These are phyloP conservation scores for Millerozyma acaciae DNA, from an alignment of 805 yeast species.

Conservation along the genomic window DNA sequence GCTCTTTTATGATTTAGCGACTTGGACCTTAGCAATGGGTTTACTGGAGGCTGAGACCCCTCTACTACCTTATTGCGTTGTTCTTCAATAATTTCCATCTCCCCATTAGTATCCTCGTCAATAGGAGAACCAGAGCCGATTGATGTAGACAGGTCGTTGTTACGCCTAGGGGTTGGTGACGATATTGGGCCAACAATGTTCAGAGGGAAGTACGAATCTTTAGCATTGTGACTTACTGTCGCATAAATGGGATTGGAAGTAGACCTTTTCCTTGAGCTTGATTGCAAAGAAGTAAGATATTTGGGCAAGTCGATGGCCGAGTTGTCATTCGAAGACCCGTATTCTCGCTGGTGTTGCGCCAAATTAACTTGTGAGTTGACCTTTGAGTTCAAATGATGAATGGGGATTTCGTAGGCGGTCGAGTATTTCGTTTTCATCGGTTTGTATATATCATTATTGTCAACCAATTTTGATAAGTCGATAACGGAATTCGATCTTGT, in stretches of 20 bases:
- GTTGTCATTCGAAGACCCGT: slow-evolving; percentile 17
- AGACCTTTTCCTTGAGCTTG: slow-evolving; percentile 16
- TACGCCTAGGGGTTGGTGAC: slow-evolving; percentile 4
- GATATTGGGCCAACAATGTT: slow-evolving; percentile 5
- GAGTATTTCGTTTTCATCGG: slow-evolving; percentile 40
- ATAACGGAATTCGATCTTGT: slow-evolving; percentile 39
- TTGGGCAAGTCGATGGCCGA: slow-evolving; percentile 24
- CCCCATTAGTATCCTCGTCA: slow-evolving; percentile 10
- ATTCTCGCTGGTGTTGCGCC: slow-evolving; percentile 16
- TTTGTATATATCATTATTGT: slow-evolving; percentile 32
- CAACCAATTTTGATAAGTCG: slow-evolving; percentile 31
- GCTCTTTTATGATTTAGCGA: slow-evolving; percentile 19
- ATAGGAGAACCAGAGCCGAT: slow-evolving; percentile 9
- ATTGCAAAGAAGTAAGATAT: slow-evolving; percentile 9
- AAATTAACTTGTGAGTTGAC: slow-evolving; percentile 39
- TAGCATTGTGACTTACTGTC: slow-evolving; percentile 12
- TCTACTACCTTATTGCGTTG: slow-evolving; percentile 5
- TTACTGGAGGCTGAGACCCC: slow-evolving; percentile 2
- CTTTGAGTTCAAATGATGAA: slow-evolving; percentile 34
- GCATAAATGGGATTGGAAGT: slow-evolving; percentile 20
- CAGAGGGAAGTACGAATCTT: slow-evolving; percentile 27
- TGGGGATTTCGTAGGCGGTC: slow-evolving; percentile 35
- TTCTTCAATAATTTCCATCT: slow-evolving; percentile 21
- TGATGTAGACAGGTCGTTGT: neutral
- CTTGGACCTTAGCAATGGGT: slow-evolving; percentile 18